Evolutionary conservation across 441 rosid genomes (phyloP).

Genomic region (Euphorbia schlechtendalii): DNA sequence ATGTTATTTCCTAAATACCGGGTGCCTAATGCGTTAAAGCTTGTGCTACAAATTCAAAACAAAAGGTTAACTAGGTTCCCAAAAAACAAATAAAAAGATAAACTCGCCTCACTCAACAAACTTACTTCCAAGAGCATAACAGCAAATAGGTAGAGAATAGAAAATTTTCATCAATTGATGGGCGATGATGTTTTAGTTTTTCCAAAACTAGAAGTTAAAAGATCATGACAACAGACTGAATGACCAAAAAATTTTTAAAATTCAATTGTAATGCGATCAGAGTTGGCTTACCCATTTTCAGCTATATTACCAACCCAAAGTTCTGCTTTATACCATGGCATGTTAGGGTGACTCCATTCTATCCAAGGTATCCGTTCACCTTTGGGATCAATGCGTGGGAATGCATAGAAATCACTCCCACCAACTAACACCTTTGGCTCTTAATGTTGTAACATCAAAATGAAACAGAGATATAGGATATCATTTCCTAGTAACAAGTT

Average conservation of each 20-base stretch:
- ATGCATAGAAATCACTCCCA: constrained; percentile 91
- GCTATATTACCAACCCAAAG: constrained; percentile 90
- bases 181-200: background rate
- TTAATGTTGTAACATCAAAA: constrained; percentile 24
- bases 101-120: background rate
- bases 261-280: too few species aligned
- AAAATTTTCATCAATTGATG: too few species aligned
- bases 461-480: background rate
- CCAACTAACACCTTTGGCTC: constrained; percentile 67
- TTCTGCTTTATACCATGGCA: constrained; percentile 94
- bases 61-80: background rate
- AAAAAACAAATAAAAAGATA: background rate
- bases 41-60: background rate
- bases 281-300: constrained; percentile 54
- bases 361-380: constrained; percentile 84
- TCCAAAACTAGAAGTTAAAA: background rate
- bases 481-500: constrained; percentile 8
- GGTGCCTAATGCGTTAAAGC: background rate
- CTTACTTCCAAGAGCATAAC: background rate
- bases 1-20: background rate
- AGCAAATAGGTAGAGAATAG: background rate
- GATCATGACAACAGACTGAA: background rate
- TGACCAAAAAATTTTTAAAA: background rate
- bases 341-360: constrained; percentile 84
- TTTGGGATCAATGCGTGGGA: constrained; percentile 74